Percentiles rank a stretch among this genome's conserved stretches.
Conservation (phyloP, 1,284 basidiomycete genomes). For the Schizopora paradoxa region DNA sequence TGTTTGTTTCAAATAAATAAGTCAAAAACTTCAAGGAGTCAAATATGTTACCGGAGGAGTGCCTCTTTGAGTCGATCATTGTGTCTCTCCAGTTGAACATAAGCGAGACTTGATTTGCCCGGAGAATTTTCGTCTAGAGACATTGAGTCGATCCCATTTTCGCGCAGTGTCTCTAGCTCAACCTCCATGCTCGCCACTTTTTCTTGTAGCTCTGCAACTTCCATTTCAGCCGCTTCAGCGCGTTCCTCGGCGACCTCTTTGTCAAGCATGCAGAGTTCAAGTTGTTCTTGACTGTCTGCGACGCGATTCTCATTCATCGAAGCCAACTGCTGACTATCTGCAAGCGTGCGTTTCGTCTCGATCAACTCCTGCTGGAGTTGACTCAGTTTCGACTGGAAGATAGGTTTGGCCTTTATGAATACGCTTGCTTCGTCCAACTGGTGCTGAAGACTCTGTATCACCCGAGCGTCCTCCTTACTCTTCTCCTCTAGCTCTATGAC, state of each 20-base stretch:
- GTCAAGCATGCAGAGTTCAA: slow-evolving; percentile 94
- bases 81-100: slow-evolving; percentile 92
- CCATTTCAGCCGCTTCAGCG: slow-evolving; percentile 74
- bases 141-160: slow-evolving; percentile 32
- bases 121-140: slow-evolving; percentile 40
- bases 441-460: slow-evolving; percentile 80
- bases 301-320: slow-evolving; percentile 56
- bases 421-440: slow-evolving; percentile 79
- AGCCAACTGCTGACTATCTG: slow-evolving; percentile 62
- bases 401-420: slow-evolving; percentile 81
- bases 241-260: slow-evolving; percentile 97
- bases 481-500: slow-evolving; percentile 82
- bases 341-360: slow-evolving; percentile 58
- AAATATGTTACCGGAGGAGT: slow-evolving; percentile 59
- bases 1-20: slow-evolving; percentile 10
- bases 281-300: slow-evolving; percentile 76
- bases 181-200: slow-evolving; percentile 77
- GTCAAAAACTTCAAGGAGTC: neutral
- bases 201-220: slow-evolving; percentile 76
- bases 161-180: slow-evolving; percentile 75
- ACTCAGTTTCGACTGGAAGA: slow-evolving; percentile 83
- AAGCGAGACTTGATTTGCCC: slow-evolving; percentile 67
- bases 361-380: slow-evolving; percentile 75
- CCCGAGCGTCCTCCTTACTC: slow-evolving; percentile 80
- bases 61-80: slow-evolving; percentile 95